Conservation (phyloP, 805 yeast genomes). For the Hanseniaspora jakobsenii region DNA sequence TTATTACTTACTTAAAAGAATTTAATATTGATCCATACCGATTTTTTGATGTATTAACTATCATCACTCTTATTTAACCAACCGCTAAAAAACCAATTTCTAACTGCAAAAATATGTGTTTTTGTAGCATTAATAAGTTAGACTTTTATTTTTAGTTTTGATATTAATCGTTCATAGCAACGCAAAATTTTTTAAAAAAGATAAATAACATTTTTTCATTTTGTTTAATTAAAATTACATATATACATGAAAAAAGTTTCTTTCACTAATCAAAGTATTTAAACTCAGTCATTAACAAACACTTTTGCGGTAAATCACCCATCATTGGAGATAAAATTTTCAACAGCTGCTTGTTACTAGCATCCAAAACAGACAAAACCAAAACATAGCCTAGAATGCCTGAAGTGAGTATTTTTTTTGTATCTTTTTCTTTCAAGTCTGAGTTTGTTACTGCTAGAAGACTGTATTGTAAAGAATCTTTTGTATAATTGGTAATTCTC, state of each 20-base stretch:
- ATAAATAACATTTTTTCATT: too few species aligned
- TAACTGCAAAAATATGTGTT: too few species aligned
- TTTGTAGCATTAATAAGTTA: too few species aligned
- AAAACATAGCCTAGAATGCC: constrained; percentile 72
- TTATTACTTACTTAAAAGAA: too few species aligned
- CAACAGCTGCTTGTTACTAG: constrained; percentile 46
- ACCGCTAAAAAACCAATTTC: too few species aligned
- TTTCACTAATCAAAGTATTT: constrained; percentile 61
- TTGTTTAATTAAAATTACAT: background rate
- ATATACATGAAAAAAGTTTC: background rate
- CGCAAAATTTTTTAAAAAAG: constrained; percentile 14
- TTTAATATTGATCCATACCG: too few species aligned
- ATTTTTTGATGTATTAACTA: too few species aligned
- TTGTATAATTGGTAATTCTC: constrained; percentile 19
- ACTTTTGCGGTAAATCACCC: constrained; percentile 65
- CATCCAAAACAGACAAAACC: constrained; percentile 58
- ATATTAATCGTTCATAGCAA: too few species aligned
- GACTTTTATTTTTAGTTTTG: too few species aligned
- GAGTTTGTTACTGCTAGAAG: constrained; percentile 55
- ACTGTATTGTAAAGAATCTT: constrained; percentile 49
- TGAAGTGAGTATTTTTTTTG: constrained; percentile 38
- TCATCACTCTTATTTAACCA: too few species aligned
- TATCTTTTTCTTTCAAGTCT: constrained; percentile 33
- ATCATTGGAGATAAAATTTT: constrained; percentile 71
- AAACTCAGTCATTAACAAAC: constrained; percentile 61